A percentile compares a stretch with the other conserved stretches of the same genome.
Conservation (phyloP, 2,329 filamentous ascomycete genomes). For the Ophiocordyceps robertsii region DNA sequence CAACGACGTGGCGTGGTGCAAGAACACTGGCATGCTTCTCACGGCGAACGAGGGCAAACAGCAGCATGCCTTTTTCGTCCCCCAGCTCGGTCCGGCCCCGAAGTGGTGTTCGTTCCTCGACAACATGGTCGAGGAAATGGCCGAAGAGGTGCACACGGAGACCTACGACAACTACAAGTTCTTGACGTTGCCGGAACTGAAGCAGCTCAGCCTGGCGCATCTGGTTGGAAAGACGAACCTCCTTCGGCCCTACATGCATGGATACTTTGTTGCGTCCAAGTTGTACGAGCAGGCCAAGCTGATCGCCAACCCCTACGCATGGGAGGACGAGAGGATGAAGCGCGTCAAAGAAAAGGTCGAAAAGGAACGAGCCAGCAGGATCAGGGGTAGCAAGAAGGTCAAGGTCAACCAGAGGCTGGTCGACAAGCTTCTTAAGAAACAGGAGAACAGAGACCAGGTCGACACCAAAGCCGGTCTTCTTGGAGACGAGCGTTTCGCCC, state of each 20-base stretch:
- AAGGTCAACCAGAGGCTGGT: constrained; percentile 85
- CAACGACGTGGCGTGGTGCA: constrained; percentile 87
- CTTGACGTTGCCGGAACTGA: constrained; percentile 76
- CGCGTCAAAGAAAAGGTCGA: constrained; percentile 90
- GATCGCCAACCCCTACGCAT: constrained; percentile 87
- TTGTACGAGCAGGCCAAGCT: constrained; percentile 89
- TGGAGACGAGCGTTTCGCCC: constrained; percentile 73
- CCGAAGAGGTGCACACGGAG: constrained; percentile 62
- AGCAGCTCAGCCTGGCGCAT: constrained; percentile 74
- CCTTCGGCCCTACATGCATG: constrained; percentile 94
- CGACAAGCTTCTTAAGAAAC: constrained; percentile 57
- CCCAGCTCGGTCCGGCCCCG: constrained; percentile 82
- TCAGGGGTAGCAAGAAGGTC: constrained; percentile 89
- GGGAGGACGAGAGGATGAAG: constrained; percentile 84
- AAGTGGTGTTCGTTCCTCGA: constrained; percentile 96
- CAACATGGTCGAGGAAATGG: constrained; percentile 97
- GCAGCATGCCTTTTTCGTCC: constrained; percentile 90
- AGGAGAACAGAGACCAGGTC: constrained; percentile 43
- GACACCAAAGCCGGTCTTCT: constrained; percentile 55
- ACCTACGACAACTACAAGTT: constrained; percentile 99
- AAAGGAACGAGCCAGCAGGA: constrained; percentile 89
- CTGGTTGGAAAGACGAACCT: constrained; percentile 83
- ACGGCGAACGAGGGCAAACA: constrained; percentile 95
- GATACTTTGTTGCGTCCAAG: constrained; percentile 91
- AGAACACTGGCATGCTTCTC: constrained; percentile 84